Percentiles rank a stretch among this genome's conserved stretches.
Conservation (phyloP, 1,139 yeast species). For the Citeromyces hawaiiensis region DNA sequence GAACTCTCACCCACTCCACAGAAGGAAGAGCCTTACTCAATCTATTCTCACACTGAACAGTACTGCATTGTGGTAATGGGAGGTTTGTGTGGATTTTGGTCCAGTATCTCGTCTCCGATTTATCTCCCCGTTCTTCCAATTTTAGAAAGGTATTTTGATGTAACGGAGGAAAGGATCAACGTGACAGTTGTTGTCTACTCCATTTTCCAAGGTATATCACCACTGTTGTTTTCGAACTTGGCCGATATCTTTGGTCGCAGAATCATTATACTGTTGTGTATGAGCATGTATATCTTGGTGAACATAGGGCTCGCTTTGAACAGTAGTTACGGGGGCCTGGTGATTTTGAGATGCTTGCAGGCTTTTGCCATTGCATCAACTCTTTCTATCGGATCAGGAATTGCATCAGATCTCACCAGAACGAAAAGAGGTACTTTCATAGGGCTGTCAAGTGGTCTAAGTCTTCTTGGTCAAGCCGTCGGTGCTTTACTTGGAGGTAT, state of each 20-base stretch:
- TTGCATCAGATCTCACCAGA: constrained; percentile 55
- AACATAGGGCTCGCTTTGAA: constrained; percentile 42
- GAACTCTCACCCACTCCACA: not conserved
- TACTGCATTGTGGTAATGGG: not conserved
- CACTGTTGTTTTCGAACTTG: constrained; percentile 41
- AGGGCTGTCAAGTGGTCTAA: constrained; percentile 51
- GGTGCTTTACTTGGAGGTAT: constrained; percentile 71
- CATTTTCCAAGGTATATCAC: constrained; percentile 50
- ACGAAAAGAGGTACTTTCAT: constrained; percentile 51
- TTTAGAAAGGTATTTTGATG: constrained; percentile 31
- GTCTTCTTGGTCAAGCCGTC: constrained; percentile 58
- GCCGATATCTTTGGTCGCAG: constrained; percentile 55
- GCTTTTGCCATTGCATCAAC: constrained; percentile 64
- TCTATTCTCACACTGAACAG: not conserved
- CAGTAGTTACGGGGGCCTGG: constrained; percentile 28
- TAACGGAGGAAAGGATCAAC: constrained; percentile 37
- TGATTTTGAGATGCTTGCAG: constrained; percentile 46
- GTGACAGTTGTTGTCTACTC: constrained; percentile 54
- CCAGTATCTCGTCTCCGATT: constrained; percentile 48
- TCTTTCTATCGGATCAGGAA: constrained; percentile 51
- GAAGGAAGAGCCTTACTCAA: not conserved
- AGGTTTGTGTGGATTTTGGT: constrained; percentile 26
- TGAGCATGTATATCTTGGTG: constrained; percentile 34
- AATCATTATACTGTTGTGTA: constrained; percentile 38
- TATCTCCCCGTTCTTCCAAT: constrained; percentile 52